A percentile compares a stretch with the other conserved stretches of the same genome.
phyloP scores from a whole-genome alignment of 257 asterid genomes.

The Solanum clarkiae region DNA sequence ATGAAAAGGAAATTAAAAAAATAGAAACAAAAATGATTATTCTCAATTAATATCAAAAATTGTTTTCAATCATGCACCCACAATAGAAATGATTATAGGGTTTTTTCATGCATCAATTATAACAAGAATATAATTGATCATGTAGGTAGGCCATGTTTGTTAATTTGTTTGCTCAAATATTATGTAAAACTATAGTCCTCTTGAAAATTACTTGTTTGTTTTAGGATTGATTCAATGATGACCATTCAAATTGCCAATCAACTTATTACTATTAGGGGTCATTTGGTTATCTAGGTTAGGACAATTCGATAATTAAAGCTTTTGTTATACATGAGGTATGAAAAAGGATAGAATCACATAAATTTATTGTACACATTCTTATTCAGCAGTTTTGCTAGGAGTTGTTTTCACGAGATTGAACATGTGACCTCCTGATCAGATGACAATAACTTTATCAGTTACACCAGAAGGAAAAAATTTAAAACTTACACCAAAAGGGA shows the following conservation, averaged over 20 bases:
- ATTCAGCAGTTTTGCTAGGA: accelerated
- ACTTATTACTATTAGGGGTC: not conserved
- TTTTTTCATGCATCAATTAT: not conserved
- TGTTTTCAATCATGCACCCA: conserved; percentile 2
- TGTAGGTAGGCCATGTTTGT: not conserved
- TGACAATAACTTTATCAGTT: not conserved
- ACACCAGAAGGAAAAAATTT: too few species aligned
- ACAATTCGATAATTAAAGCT: too few species aligned
- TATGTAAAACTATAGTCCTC: not conserved
- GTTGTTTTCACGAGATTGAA: not conserved
- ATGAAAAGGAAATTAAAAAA: not conserved
- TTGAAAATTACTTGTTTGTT: not conserved
- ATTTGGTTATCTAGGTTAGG: not conserved
- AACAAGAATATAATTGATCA: not conserved
- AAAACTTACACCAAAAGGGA: too few species aligned
- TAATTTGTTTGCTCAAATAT: not conserved
- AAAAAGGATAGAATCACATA: too few species aligned
- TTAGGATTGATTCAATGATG: not conserved
- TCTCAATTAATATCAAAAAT: not conserved
- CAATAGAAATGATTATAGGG: not conserved
- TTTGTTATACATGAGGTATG: too few species aligned
- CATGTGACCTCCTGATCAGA: not conserved
- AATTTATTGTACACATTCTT: too few species aligned
- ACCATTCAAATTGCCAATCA: not conserved
- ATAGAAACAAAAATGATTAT: not conserved